Evolutionary conservation across 2,329 filamentous ascomycete genomes (phyloP), one percentile per base, ranked within the genome.

Genomic region (Ophiostoma ulmi): DNA sequence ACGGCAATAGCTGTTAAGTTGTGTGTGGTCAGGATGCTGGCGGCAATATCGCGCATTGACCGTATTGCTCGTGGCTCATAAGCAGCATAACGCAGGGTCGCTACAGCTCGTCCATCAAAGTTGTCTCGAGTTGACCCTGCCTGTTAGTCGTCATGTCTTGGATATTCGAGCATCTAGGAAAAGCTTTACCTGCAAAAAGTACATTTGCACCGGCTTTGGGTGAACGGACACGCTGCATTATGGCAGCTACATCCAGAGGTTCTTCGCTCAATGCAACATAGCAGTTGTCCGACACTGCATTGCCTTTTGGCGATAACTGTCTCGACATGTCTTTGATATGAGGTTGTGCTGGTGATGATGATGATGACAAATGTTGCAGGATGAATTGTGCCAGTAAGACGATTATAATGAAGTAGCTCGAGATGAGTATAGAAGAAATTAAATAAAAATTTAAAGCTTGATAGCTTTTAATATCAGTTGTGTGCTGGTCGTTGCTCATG

Each of bases 121-220:
- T 84, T 89, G 80, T 94, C 89, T 71, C 92, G 85, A 2, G 92
- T 96, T 0, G 90, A 93, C 70, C 91, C 90, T 91, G 73, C 22
- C 66, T 68, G 74, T 52, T n/a, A 70, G 39, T n/a, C 8, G 13
- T 39, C 35, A 17, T 41, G 11, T 74, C 8, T 58, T 17, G 52
- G n/a, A 58, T 58, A 17, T 5, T 58, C 14, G 44, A 8, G 7
- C 8, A 11, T 26, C n/a, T 26, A 77, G 22, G 72, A 70, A 26
- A 70, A 67, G 64, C 26, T 26, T 61, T 36, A 67, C 91, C 91
- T 71, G 90, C 88, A 78, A 94, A 94, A 44, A 93, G 76, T 11
- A 94, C 90, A 67, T 93, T 90, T 14, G 91, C 91, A 6, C 91
- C 91, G 13, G 91, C 91, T 75, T 88, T 85, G 26, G 90, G 88